These are phyloP conservation scores for Akanthomyces uredinophilus DNA, from an alignment of 2,329 filamentous ascomycete genomes.

Conservation along the genomic window DNA sequence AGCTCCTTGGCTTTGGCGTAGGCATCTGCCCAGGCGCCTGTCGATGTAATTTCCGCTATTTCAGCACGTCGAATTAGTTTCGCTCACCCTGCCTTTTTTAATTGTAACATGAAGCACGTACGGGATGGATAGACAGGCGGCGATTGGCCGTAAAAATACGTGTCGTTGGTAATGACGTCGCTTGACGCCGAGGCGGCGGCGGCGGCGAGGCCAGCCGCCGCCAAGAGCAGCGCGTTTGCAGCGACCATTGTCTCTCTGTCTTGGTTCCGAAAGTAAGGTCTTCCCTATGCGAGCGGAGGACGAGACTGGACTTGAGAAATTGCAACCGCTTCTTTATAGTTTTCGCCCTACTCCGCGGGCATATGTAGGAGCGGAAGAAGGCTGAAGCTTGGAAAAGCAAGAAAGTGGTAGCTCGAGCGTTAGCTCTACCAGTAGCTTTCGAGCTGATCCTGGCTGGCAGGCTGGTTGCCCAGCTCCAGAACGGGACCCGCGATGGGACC, in stretches of 20 bases:
- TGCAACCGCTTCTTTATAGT: too few relatives aligned
- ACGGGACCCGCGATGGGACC: too few relatives aligned
- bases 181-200: constrained; percentile 7
- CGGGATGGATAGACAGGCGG: constrained; percentile 48
- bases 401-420: too few relatives aligned
- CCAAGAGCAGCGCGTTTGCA: neutral
- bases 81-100: neutral
- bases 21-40: constrained; percentile 62
- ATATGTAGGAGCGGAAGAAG: too few relatives aligned
- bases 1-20: constrained; percentile 63
- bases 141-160: constrained; percentile 45
- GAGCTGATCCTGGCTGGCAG: too few relatives aligned
- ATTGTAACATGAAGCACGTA: constrained; percentile 26
- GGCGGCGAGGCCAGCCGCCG: constrained; percentile 10
- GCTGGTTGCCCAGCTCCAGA: too few relatives aligned
- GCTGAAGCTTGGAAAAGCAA: too few relatives aligned
- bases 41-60: constrained; percentile 50
- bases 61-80: neutral
- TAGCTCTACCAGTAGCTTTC: too few relatives aligned
- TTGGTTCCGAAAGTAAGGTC: neutral
- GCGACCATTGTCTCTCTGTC: constrained; percentile 1
- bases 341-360: too few relatives aligned
- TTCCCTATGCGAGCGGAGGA: too few relatives aligned
- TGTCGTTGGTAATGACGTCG: constrained; percentile 33
- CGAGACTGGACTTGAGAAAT: too few relatives aligned